Base-by-base conservation (phyloP, 345 rosid genomes). In the Trapa incisa region DNA sequence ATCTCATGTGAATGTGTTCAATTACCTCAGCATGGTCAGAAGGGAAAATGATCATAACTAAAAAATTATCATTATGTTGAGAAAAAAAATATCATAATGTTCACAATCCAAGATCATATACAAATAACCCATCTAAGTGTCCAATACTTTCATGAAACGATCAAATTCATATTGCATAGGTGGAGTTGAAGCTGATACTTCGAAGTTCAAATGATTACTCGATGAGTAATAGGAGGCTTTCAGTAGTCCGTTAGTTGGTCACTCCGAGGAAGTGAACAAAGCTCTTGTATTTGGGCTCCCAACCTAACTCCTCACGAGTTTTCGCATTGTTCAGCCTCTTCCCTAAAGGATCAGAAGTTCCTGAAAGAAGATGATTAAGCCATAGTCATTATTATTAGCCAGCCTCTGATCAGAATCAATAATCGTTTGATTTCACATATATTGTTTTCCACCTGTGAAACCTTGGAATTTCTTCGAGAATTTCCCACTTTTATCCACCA, bases 251-350 rank as follows among this genome's bases (percentile, higher is more conserved):
- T 82, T 75, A 85, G 47, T 77, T 78, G 0, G 78, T 69, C 14
- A 84, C 74, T 68, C 91, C 93, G 11, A 94, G 79, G 80, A 86
- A 94, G 3, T 81, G 81, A 66, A 89, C 87, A 70, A 94, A 94
- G 83, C 96, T 91, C 17, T 82, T 83, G 73, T 87, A 81, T 75
- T 86, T 86, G 1, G 97, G 97, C 75, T 94, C 91, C 99, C 99
- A 91, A 54, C 84, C 96, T 48, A 94, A 71, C 65, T 88, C 96
- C 0, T 77, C 69, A 6, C 88, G 83, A 71, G 99, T 94, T 73
- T 67, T 76, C 0, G 88, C 74, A 82, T 91, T 94, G 89, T 86
- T 86, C 75, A 94, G 72, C 74, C 76, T 89, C 85, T 94, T 94
- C 36, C 99, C 97, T 70, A 91, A 67, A 38, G 91, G 95, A 76